Conservation (phyloP, 331 rosid species). For the Acacia concinna region DNA sequence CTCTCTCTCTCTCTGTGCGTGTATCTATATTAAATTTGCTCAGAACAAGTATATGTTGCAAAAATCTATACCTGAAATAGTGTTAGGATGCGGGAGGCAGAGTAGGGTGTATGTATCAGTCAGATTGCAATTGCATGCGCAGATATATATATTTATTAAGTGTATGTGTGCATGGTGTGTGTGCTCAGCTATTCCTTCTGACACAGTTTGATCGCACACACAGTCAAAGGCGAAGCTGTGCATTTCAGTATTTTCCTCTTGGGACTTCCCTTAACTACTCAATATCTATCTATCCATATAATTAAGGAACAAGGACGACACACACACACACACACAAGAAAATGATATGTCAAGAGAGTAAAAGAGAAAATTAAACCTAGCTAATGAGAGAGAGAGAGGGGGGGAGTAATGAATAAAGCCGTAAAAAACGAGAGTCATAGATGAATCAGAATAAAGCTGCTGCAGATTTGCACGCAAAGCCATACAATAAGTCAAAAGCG, state of each 20-base stretch:
- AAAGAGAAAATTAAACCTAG: background rate
- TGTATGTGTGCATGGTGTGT: background rate
- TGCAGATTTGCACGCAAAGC: slow-evolving; percentile 27
- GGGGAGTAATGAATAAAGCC: slow-evolving; percentile 3
- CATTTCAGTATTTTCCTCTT: background rate
- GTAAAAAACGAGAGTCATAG: background rate
- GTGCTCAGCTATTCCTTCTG: background rate
- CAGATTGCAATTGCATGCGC: slow-evolving; percentile 33
- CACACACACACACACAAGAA: background rate
- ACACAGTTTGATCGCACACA: background rate
- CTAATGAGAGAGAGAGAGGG: background rate
- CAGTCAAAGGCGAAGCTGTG: background rate
- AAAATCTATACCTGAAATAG: background rate
- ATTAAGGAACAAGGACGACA: background rate
- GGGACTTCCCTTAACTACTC: background rate
- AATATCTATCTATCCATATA: too few species aligned
- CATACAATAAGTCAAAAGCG: slow-evolving; percentile 1
- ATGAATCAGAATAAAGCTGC: slow-evolving; percentile 15
- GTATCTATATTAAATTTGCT: too few species aligned
- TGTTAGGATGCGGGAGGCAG: background rate
- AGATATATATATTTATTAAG: slow-evolving; percentile 1
- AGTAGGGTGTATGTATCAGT: background rate
- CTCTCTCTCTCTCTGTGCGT: too few species aligned
- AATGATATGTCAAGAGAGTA: background rate
- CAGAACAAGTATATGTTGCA: too few species aligned